phyloP scores from a whole-genome alignment of 768 basidiomycete genomes.

The Trametes cubensis region DNA sequence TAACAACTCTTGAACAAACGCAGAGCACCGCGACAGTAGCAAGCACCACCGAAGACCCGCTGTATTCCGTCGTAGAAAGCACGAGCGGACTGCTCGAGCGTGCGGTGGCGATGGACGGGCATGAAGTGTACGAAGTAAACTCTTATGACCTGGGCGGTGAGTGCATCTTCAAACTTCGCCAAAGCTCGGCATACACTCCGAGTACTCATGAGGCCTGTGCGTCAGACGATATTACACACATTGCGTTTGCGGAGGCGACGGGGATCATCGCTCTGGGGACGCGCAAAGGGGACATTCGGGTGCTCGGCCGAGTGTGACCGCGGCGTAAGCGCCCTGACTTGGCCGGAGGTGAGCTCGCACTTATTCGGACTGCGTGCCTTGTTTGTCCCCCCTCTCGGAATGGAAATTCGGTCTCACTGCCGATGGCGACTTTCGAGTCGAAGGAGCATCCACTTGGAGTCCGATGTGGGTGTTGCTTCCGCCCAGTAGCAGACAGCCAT shows the following conservation, averaged over 20 bases:
- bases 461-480: no score
- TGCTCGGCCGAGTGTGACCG: conserved; percentile 25
- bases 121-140: conserved; percentile 32
- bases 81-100: background rate
- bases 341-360: background rate
- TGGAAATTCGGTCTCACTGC: background rate
- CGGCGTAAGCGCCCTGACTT: background rate
- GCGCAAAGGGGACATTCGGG: conserved; percentile 29
- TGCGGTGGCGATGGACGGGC: conserved; percentile 24
- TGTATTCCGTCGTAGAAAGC: background rate
- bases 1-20: no score
- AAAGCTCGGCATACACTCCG: background rate
- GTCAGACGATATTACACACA: conserved; percentile 37
- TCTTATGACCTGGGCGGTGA: conserved; percentile 37
- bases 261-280: conserved; percentile 35
- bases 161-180: conserved; percentile 1
- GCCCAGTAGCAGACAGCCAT: no score
- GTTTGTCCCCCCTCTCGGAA: background rate
- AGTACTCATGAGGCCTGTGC: background rate
- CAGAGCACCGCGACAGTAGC: no score
- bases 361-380: background rate
- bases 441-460: background rate
- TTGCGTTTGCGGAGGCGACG: conserved; percentile 36
- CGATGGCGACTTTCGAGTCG: background rate
- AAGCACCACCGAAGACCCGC: no score